Percentiles rank a stretch among this genome's conserved stretches.
Evolutionary conservation across 768 basidiomycete species (phyloP).

Genomic region (Pisolithus tinctorius): DNA sequence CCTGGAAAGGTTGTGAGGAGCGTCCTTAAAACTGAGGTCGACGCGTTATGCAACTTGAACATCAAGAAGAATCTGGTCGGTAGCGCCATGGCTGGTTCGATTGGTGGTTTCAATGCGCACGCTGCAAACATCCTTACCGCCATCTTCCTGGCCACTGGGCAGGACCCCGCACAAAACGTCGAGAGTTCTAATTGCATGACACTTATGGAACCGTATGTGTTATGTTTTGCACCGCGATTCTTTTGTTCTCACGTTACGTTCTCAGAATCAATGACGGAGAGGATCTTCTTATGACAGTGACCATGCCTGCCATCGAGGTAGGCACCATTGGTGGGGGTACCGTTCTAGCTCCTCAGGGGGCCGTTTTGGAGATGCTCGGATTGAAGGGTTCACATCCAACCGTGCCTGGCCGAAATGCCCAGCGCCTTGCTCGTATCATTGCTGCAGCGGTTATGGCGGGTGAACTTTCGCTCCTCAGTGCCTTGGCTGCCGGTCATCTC

Average conservation of each 20-base stretch:
- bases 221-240: conserved; percentile 2
- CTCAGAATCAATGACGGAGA: conserved; percentile 79
- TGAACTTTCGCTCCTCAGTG: conserved; percentile 85
- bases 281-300: conserved; percentile 87
- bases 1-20: conserved; percentile 83
- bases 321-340: conserved; percentile 98
- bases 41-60: conserved; percentile 83
- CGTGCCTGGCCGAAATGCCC: conserved; percentile 84
- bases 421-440: conserved; percentile 83
- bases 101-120: conserved; percentile 98
- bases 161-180: conserved; percentile 98
- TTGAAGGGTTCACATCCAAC: conserved; percentile 84
- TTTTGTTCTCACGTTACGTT: conserved; percentile 2
- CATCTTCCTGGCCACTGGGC: conserved; percentile 91
- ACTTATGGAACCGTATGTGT: conserved; percentile 89
- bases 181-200: conserved; percentile 99
- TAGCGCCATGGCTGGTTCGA: conserved; percentile 95
- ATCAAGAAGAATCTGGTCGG: conserved; percentile 96
- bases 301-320: conserved; percentile 99
- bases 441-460: conserved; percentile 96
- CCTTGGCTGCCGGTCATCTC: conserved; percentile 91
- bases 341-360: conserved; percentile 80
- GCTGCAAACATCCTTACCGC: conserved; percentile 97
- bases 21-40: conserved; percentile 94
- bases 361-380: conserved; percentile 91